Percentiles rank a stretch among this genome's conserved stretches.
phyloP scores from a whole-genome alignment of 1,139 yeast genomes.

The Lodderomyces margitis region DNA sequence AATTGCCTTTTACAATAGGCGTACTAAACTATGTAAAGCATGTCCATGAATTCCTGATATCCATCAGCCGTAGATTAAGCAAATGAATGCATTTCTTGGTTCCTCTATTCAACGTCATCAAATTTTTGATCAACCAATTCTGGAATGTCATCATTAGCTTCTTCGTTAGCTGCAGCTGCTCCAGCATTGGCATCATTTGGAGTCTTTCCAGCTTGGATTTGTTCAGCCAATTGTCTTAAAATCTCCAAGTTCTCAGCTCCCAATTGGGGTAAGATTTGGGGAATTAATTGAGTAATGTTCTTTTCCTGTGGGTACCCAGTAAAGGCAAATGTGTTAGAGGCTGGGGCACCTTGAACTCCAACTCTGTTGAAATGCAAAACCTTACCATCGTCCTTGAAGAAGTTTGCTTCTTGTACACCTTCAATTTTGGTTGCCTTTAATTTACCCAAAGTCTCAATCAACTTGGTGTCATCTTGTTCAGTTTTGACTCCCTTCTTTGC shows the following conservation, averaged over 20 bases:
- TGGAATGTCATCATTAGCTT: constrained; percentile 77
- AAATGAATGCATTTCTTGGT: background rate
- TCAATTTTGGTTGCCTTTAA: constrained; percentile 86
- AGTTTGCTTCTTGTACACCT: constrained; percentile 94
- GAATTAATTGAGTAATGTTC: constrained; percentile 89
- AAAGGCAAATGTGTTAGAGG: constrained; percentile 90
- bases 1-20: background rate
- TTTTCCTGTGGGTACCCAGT: constrained; percentile 95
- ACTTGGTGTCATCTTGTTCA: constrained; percentile 85
- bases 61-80: background rate
- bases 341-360: constrained; percentile 90
- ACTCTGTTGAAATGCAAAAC: constrained; percentile 95
- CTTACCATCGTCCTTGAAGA: constrained; percentile 94
- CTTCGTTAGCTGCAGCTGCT: constrained; percentile 47
- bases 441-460: constrained; percentile 87
- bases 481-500: constrained; percentile 63
- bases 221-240: constrained; percentile 87
- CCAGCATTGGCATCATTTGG: constrained; percentile 51
- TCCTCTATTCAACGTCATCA: constrained; percentile 69
- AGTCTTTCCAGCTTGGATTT: constrained; percentile 65
- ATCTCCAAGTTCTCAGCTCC: constrained; percentile 95
- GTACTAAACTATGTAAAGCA: background rate
- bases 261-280: constrained; percentile 92
- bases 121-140: constrained; percentile 94
- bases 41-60: background rate